Conservation (phyloP, 805 yeast species). For the Maudiozyma serrabonitensis region DNA sequence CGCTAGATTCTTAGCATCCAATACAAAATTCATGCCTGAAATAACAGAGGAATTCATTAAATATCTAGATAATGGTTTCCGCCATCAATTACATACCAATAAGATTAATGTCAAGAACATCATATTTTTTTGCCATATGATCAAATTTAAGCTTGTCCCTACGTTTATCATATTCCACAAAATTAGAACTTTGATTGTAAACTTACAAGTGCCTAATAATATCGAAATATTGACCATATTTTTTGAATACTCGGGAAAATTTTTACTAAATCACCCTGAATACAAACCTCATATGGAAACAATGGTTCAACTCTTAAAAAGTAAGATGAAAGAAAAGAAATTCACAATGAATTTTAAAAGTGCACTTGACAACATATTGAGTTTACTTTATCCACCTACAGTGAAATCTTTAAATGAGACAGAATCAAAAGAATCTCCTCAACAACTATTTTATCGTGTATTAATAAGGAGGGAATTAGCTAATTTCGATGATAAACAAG, state of each 20-base stretch:
- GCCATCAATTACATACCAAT: constrained; percentile 48
- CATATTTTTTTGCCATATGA: constrained; percentile 60
- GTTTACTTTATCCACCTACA: constrained; percentile 47
- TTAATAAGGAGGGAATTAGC: constrained; percentile 45
- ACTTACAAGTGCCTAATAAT: constrained; percentile 44
- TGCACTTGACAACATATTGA: constrained; percentile 47
- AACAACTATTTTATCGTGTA: constrained; percentile 39
- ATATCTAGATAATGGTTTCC: constrained; percentile 48
- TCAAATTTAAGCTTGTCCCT: constrained; percentile 68
- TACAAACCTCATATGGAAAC: constrained; percentile 50
- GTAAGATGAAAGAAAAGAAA: constrained; percentile 38
- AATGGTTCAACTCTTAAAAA: constrained; percentile 48
- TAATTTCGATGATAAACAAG: constrained; percentile 25
- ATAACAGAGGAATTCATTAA: constrained; percentile 43
- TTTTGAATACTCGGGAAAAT: constrained; percentile 65
- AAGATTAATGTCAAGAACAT: constrained; percentile 47
- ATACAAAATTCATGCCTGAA: constrained; percentile 39
- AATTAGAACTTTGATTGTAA: constrained; percentile 48
- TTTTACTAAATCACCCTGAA: constrained; percentile 47
- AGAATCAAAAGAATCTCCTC: constrained; percentile 29
- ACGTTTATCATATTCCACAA: constrained; percentile 64
- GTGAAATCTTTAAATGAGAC: constrained; percentile 29
- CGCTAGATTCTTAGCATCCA: constrained; percentile 61
- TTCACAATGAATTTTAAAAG: constrained; percentile 46
- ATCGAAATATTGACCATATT: constrained; percentile 61